Conservation (phyloP, 176 grass and related monocot genomes). For the Coix lacrymajobi region DNA sequence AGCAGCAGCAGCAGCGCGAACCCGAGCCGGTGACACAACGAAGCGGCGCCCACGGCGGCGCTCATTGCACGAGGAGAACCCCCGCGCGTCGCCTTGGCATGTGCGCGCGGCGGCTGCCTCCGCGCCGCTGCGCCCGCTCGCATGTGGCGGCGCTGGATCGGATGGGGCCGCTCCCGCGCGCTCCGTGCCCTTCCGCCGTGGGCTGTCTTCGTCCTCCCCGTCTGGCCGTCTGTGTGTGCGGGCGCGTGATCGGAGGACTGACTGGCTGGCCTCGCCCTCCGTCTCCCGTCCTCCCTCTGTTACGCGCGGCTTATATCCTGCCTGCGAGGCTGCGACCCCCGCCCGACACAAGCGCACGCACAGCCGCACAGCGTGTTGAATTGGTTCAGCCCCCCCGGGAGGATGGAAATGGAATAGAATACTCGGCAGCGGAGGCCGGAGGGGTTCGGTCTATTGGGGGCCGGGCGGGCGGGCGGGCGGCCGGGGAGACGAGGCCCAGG, state of each 20-base stretch:
- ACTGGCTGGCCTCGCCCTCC: background rate
- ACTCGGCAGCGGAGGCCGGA: background rate
- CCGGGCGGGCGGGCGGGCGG: background rate
- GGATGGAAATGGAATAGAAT: background rate
- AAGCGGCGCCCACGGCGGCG: background rate
- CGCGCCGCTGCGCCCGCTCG: conserved; percentile 12
- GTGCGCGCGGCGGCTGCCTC: conserved; percentile 2
- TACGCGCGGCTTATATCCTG: background rate
- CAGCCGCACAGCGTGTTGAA: conserved; percentile 34
- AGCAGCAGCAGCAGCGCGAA: background rate
- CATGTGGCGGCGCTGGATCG: conserved; percentile 23
- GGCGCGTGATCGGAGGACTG: background rate
- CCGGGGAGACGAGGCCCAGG: background rate
- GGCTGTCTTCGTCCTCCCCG: background rate
- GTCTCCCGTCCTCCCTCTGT: background rate
- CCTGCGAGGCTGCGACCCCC: background rate
- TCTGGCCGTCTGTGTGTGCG: background rate
- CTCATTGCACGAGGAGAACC: conserved; percentile 12
- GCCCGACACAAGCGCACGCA: background rate
- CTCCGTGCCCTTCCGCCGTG: background rate
- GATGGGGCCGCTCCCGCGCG: background rate
- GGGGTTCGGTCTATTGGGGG: background rate
- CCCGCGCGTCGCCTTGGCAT: conserved; percentile 16
- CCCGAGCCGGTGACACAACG: background rate
- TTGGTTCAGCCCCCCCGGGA: background rate